A percentile compares a stretch with the other conserved stretches of the same genome.
Evolutionary conservation across 2,329 filamentous ascomycete species (phyloP).

Genomic region (Exophiala phaeomuriformis): DNA sequence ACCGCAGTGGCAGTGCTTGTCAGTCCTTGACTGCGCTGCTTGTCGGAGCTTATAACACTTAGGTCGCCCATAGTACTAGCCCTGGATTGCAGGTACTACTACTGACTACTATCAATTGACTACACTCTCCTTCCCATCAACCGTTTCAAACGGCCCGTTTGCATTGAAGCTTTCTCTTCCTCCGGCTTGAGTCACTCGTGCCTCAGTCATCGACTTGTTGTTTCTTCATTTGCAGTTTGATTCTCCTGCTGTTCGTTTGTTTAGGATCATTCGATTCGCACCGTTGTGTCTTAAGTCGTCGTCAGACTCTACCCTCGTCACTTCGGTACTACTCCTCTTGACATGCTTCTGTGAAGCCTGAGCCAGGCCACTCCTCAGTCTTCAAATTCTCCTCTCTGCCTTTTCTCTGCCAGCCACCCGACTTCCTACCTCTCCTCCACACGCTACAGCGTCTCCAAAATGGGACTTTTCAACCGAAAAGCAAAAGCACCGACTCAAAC

Average conservation of each 20-base stretch:
- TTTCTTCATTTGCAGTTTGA: not conserved
- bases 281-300: too few relatives aligned
- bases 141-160: not conserved
- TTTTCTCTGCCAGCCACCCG: not conserved
- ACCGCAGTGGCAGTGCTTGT: not conserved
- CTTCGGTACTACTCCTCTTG: too few relatives aligned
- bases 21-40: not conserved
- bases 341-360: not conserved
- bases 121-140: not conserved
- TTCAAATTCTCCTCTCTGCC: not conserved
- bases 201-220: not conserved
- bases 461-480: slow-evolving; percentile 20
- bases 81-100: not conserved
- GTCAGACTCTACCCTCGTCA: too few relatives aligned
- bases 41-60: not conserved
- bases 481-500: not conserved
- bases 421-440: not conserved
- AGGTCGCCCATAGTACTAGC: not conserved
- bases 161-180: too few relatives aligned
- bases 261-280: not conserved
- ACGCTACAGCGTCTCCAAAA: slow-evolving; percentile 3
- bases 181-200: too few relatives aligned
- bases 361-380: not conserved
- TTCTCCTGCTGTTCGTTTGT: not conserved
- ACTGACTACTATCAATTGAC: too few relatives aligned